phyloP scores from a whole-genome alignment of 108 stramenopile genomes.

The Mayamaea pseudoterrestris region DNA sequence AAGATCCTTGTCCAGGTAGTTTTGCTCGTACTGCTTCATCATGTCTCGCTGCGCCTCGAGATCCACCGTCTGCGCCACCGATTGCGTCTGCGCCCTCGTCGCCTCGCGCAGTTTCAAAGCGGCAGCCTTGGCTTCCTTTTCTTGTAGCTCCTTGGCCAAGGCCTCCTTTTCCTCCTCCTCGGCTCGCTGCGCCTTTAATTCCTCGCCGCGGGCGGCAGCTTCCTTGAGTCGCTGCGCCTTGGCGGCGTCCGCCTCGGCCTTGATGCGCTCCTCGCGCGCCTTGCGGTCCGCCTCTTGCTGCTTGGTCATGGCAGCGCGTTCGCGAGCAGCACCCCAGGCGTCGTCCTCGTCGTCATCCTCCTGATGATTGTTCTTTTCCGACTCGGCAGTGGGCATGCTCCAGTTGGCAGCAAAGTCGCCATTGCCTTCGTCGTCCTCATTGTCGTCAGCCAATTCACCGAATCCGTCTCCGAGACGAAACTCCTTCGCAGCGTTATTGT shows the following conservation, averaged over 20 bases:
- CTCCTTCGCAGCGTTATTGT: conserved; percentile 1
- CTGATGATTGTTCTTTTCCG: conserved; percentile 20
- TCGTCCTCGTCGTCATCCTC: conserved; percentile 56
- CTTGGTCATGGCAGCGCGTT: conserved; percentile 58
- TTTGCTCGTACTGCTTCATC: conserved; percentile 73
- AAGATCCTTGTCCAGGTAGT: conserved; percentile 55
- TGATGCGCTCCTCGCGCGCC: conserved; percentile 69
- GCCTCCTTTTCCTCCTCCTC: conserved; percentile 64
- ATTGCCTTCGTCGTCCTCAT: conserved; percentile 31
- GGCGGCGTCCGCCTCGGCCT: conserved; percentile 56
- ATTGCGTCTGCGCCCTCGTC: conserved; percentile 45
- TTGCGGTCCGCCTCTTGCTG: conserved; percentile 70
- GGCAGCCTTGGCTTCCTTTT: conserved; percentile 46
- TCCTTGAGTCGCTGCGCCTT: conserved; percentile 62
- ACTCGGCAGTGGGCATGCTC: conserved; percentile 39
- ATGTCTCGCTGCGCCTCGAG: conserved; percentile 74
- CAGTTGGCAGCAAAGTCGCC: conserved; percentile 48
- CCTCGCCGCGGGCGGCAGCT: conserved; percentile 63
- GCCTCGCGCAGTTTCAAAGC: conserved; percentile 73
- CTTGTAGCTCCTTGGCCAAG: conserved; percentile 53
- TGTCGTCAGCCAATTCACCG: conserved; percentile 38
- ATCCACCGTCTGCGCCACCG: conserved; percentile 76
- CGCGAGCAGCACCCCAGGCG: conserved; percentile 71
- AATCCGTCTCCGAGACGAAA: conserved; percentile 31
- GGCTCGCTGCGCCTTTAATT: conserved; percentile 57